These are phyloP conservation scores for Diaporthe eres DNA, from an alignment of 2,329 filamentous ascomycete species.

Conservation along the genomic window DNA sequence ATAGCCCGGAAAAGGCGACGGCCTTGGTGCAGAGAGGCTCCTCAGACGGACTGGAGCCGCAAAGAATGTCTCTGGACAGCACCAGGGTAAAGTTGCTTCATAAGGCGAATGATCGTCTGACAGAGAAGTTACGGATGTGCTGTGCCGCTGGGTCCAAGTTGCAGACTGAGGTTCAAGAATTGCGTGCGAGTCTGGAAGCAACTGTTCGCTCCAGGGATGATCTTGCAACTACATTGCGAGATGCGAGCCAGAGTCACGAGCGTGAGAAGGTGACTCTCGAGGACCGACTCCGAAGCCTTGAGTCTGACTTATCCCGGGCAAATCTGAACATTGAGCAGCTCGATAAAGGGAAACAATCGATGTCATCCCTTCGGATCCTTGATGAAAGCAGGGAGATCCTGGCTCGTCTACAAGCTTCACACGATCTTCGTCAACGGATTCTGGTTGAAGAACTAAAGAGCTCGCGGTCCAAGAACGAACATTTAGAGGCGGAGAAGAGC, in stretches of 20 bases:
- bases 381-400: background rate
- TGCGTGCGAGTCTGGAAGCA: background rate
- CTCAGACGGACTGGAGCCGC: background rate
- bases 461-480: background rate
- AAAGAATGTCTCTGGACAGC: background rate
- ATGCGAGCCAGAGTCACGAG: background rate
- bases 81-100: background rate
- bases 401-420: no score
- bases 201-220: background rate
- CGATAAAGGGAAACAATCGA: background rate
- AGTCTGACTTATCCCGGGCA: background rate
- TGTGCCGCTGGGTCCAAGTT: no score
- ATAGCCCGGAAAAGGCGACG: background rate
- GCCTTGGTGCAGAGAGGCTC: background rate
- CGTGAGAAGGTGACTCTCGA: background rate
- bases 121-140: background rate
- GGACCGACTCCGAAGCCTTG: background rate
- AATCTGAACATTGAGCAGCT: background rate
- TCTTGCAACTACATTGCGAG: background rate
- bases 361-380: background rate
- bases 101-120: background rate
- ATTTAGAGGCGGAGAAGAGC: background rate
- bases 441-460: background rate
- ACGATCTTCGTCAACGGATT: background rate
- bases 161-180: background rate